A percentile compares a stretch with the other conserved stretches of the same genome.
These are phyloP conservation scores for Cladosporium colombiae DNA, from an alignment of 2,329 filamentous ascomycete genomes.

Conservation along the genomic window DNA sequence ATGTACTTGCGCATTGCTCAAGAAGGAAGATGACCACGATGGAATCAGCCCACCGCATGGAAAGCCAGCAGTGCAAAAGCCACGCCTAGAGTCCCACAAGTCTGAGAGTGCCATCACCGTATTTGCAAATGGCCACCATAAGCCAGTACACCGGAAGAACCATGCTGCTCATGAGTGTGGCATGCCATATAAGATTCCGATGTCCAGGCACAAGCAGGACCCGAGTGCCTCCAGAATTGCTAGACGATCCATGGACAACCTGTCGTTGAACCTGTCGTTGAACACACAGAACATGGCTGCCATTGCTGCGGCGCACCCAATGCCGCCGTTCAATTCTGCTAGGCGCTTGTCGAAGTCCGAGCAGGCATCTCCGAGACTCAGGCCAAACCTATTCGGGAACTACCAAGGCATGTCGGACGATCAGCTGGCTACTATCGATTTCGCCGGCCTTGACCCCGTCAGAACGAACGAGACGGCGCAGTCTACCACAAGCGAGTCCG, in stretches of 20 bases:
- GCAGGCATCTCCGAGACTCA: conserved; percentile 34
- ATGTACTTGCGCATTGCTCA: conserved; percentile 59
- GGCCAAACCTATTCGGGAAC: conserved; percentile 21
- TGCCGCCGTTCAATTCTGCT: conserved; percentile 15
- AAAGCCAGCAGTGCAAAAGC: conserved; percentile 52
- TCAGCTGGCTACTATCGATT: conserved; percentile 30
- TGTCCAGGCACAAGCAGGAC: conserved; percentile 54
- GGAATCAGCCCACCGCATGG: conserved; percentile 35
- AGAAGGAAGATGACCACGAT: conserved; percentile 50
- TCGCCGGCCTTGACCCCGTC: conserved; percentile 28
- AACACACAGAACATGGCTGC: conserved; percentile 23
- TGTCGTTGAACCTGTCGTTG: conserved; percentile 50
- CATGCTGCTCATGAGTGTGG: conserved; percentile 64
- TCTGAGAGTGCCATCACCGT: conserved; percentile 62
- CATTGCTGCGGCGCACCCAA: not conserved
- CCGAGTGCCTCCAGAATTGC: conserved; percentile 45
- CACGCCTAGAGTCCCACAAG: conserved; percentile 57
- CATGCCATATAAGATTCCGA: conserved; percentile 64
- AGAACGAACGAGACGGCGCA: conserved; percentile 30
- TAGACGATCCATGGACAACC: conserved; percentile 55
- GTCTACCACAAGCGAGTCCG: conserved; percentile 29
- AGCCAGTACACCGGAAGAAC: conserved; percentile 65
- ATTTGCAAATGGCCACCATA: conserved; percentile 65
- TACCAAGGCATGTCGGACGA: conserved; percentile 23
- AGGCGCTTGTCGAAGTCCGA: conserved; percentile 35